These are phyloP conservation scores for Sophora flavescens DNA, from an alignment of 306 rosid genomes.

Conservation along the genomic window DNA sequence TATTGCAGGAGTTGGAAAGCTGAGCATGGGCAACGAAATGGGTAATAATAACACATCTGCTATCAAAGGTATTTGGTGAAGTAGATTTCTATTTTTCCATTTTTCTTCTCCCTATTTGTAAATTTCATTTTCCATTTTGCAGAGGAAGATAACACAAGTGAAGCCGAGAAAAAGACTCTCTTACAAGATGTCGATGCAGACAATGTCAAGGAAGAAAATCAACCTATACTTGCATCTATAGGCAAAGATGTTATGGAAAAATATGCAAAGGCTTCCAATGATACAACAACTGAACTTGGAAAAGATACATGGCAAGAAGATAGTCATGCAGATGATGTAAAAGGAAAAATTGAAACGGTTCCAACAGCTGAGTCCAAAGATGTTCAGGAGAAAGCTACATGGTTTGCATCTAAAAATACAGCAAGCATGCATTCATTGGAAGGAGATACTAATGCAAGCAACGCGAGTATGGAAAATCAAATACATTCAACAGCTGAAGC, in stretches of 20 bases:
- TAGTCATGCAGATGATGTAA: conserved; percentile 39
- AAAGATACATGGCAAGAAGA: conserved; percentile 35
- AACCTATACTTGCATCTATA: conserved; percentile 34
- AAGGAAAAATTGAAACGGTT: conserved; percentile 49
- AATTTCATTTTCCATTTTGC: conserved; percentile 37
- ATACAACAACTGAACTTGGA: conserved; percentile 42
- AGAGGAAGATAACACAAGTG: conserved; percentile 67
- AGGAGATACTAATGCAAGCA: conserved; percentile 43
- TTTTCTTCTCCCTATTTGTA: background rate
- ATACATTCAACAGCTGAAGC: conserved; percentile 37
- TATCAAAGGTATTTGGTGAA: conserved; percentile 63
- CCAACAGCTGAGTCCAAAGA: conserved; percentile 44
- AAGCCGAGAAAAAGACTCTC: conserved; percentile 35
- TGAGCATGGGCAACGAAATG: conserved; percentile 93
- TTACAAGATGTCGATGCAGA: conserved; percentile 41
- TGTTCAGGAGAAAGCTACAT: conserved; percentile 40
- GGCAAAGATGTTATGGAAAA: conserved; percentile 45
- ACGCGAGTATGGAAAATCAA: conserved; percentile 36
- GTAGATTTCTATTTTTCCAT: conserved; percentile 13
- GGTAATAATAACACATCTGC: conserved; percentile 75
- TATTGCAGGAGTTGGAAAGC: conserved; percentile 62
- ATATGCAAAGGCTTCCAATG: conserved; percentile 41
- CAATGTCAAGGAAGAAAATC: conserved; percentile 47
- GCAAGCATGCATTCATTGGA: conserved; percentile 36
- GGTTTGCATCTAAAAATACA: conserved; percentile 42